Evolutionary conservation across 495 filamentous ascomycete genomes (phyloP).

Genomic region (Tuber indicum): DNA sequence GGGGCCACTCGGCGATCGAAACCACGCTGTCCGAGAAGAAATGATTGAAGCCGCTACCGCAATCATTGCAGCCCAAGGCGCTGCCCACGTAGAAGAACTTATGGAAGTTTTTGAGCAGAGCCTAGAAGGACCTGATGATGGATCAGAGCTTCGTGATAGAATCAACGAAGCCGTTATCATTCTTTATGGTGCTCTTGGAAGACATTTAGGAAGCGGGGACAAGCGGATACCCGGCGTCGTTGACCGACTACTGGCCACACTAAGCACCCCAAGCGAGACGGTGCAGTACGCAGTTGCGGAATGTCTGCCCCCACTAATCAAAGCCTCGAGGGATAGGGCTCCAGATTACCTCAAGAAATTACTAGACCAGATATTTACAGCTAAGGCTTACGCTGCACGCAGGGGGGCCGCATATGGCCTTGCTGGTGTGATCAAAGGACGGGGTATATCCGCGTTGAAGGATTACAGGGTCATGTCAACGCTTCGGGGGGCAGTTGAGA

Average conservation of each 20-base stretch:
- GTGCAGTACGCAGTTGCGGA: slow-evolving; percentile 94
- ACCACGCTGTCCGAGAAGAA: slow-evolving; percentile 65
- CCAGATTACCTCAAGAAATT: slow-evolving; percentile 73
- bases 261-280: slow-evolving; percentile 91
- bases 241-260: slow-evolving; percentile 70
- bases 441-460: slow-evolving; percentile 71
- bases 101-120: slow-evolving; percentile 86
- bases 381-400: slow-evolving; percentile 82
- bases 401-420: slow-evolving; percentile 92
- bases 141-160: slow-evolving; percentile 67
- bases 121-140: slow-evolving; percentile 72
- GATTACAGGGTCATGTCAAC: slow-evolving; percentile 80
- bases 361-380: slow-evolving; percentile 68
- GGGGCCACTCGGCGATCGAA: slow-evolving; percentile 75
- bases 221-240: slow-evolving; percentile 76
- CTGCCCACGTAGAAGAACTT: slow-evolving; percentile 72
- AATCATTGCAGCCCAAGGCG: slow-evolving; percentile 71
- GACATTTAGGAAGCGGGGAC: slow-evolving; percentile 78
- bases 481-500: slow-evolving; percentile 70
- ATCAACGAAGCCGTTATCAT: slow-evolving; percentile 97
- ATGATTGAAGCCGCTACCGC: slow-evolving; percentile 90
- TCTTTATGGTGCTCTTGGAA: slow-evolving; percentile 85
- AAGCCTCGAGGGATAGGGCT: slow-evolving; percentile 66
- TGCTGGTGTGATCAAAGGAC: slow-evolving; percentile 79
- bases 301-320: slow-evolving; percentile 83